A percentile compares a stretch with the other conserved stretches of the same genome.
These are phyloP conservation scores for Geum urbanum DNA, from an alignment of 306 rosid species.

Conservation along the genomic window DNA sequence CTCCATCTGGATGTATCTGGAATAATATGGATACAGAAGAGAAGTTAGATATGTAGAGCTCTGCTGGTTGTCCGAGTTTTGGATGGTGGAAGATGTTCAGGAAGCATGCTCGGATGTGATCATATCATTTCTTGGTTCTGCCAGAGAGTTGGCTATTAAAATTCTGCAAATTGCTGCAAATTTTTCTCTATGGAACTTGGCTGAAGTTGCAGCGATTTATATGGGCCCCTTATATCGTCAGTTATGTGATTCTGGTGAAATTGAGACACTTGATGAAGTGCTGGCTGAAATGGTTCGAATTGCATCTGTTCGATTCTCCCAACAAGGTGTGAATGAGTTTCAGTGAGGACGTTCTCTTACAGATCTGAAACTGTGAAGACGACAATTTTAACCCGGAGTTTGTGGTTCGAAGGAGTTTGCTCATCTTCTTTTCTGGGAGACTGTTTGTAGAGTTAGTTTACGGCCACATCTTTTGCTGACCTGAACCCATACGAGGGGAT, in stretches of 20 bases:
- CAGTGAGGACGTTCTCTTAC: not conserved
- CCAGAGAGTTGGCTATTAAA: slow-evolving; percentile 43
- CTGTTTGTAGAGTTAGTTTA: not conserved
- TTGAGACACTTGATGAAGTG: slow-evolving; percentile 58
- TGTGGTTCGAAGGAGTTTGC: not conserved
- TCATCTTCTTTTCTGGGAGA: not conserved
- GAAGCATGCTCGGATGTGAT: slow-evolving; percentile 61
- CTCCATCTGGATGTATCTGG: slow-evolving; percentile 79
- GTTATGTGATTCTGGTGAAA: slow-evolving; percentile 65
- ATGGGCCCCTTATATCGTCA: slow-evolving; percentile 67
- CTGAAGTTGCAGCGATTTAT: slow-evolving; percentile 51
- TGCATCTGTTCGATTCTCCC: slow-evolving; percentile 59
- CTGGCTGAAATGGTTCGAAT: slow-evolving; percentile 56
- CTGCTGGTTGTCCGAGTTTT: slow-evolving; percentile 73
- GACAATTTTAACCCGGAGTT: not conserved
- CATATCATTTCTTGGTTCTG: slow-evolving; percentile 50
- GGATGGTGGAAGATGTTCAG: slow-evolving; percentile 57
- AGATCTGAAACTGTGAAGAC: not conserved
- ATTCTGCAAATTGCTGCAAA: slow-evolving; percentile 56
- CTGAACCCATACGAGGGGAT: not conserved
- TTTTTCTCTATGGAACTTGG: slow-evolving; percentile 63
- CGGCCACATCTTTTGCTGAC: not conserved
- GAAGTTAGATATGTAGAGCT: slow-evolving; percentile 70
- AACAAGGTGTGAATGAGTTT: slow-evolving; percentile 32
- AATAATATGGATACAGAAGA: slow-evolving; percentile 55